phyloP scores from a whole-genome alignment of 106 monocot species.

The Acanthochlamys bracteata region DNA sequence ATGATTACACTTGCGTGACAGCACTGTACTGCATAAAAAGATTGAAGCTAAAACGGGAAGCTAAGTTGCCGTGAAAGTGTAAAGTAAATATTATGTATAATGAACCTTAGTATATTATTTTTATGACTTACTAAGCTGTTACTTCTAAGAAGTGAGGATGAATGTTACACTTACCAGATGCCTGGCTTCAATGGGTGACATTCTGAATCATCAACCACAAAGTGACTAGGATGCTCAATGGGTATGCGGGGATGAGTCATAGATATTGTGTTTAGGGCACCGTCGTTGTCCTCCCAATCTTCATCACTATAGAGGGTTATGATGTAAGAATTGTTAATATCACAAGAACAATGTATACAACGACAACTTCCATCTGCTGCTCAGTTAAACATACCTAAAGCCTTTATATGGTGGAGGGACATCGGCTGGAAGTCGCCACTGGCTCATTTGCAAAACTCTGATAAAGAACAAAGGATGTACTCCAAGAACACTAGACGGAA shows the following conservation, averaged over 20 bases:
- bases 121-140: too few species aligned
- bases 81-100: too few species aligned
- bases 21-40: too few species aligned
- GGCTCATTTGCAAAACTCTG: constrained; percentile 72
- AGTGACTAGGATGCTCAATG: constrained; percentile 44
- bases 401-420: constrained; percentile 58
- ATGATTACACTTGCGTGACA: too few species aligned
- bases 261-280: constrained; percentile 66
- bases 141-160: background rate
- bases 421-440: constrained; percentile 45
- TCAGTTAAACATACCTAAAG: constrained; percentile 42
- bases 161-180: constrained; percentile 36
- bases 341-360: background rate
- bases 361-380: too few species aligned
- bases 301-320: constrained; percentile 33
- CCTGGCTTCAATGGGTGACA: constrained; percentile 56
- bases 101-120: too few species aligned
- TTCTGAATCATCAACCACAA: constrained; percentile 46
- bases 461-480: constrained; percentile 71
- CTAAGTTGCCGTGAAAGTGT: too few species aligned
- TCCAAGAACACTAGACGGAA: constrained; percentile 47
- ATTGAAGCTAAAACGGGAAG: too few species aligned
- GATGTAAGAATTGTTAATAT: background rate
- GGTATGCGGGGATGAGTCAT: constrained; percentile 73
- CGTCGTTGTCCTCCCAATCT: constrained; percentile 78